Evolutionary conservation across 1,284 basidiomycete species (phyloP), one percentile per base, ranked within the genome.

Genomic region (Caloboletus inedulis): DNA sequence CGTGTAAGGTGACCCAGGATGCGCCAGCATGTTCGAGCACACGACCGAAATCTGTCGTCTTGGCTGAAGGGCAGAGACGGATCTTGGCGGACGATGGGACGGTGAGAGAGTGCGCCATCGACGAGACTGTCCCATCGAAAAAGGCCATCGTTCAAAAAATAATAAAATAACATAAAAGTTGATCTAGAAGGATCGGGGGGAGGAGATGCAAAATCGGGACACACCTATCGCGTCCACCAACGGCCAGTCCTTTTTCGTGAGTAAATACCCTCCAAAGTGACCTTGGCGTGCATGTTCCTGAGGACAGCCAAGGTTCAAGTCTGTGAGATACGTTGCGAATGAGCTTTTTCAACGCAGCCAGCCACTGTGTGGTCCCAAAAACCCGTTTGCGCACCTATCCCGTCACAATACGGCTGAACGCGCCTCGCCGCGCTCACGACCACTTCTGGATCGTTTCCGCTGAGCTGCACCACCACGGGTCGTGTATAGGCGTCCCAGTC

Each of bases 211-310:
- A 6, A 14, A 21, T 21, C 36, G 12, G 36, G 13, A 46, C 45
- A 16, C 7, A 85, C 85, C 82, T 46, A 90, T 81, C 42, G 71
- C 62, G 58, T 82, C 74, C 0, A 89, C 77, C 13, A 85, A 62
- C 2, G 81, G 79, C 87, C 88, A 88, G 54, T 90, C 84, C 60
- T 78, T 81, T 60, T 81, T 81, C 14, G 76, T 75, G 8, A 90
- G 74, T 12, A 91, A 73, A 63, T 90, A 91, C 18, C 82, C 87
- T 8, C 89, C 89, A 62, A 79, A 87, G 57, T 85, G 85, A 10
- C 77, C 81, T 39, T 85, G 78, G 36, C 76, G 72, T 3, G 88
- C 88, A 31, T 78, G 75, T 47, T 84, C 79, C 60, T 88, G 87
- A 16, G 89, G 89, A 65, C 88, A 91, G 21, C 89, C 79, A 10